A percentile compares a stretch with the other conserved stretches of the same genome.
Evolutionary conservation across 2,329 filamentous ascomycete species (phyloP).

Genomic region (Rugonectria rugulosa): DNA sequence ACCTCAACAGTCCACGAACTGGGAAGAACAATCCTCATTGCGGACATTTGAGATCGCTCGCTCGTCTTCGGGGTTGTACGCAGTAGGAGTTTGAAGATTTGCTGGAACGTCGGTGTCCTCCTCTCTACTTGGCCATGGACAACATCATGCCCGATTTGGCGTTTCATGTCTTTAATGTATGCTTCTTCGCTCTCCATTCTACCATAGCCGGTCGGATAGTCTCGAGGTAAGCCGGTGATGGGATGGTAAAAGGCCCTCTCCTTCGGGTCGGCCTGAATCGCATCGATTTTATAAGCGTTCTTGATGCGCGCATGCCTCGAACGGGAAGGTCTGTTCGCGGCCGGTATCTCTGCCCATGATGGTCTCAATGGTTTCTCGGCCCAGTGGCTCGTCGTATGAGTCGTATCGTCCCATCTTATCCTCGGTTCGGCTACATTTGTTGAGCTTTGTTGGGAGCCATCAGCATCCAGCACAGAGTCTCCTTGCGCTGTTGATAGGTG

Average conservation of each 20-base stretch:
- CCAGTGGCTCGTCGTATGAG: too few relatives aligned
- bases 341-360: too few relatives aligned
- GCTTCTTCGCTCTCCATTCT: slow-evolving; percentile 31
- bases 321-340: slow-evolving; percentile 24
- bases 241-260: slow-evolving; percentile 36
- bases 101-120: slow-evolving; percentile 49
- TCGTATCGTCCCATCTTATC: too few relatives aligned
- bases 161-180: slow-evolving; percentile 38
- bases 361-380: slow-evolving; percentile 1
- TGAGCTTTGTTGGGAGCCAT: not conserved
- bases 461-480: slow-evolving; percentile 6
- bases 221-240: slow-evolving; percentile 37
- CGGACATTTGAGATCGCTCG: slow-evolving; percentile 44
- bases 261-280: slow-evolving; percentile 25
- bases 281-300: slow-evolving; percentile 38
- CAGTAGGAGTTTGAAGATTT: slow-evolving; percentile 49
- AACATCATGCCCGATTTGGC: slow-evolving; percentile 47
- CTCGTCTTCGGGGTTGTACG: slow-evolving; percentile 45
- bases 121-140: slow-evolving; percentile 41
- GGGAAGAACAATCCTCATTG: slow-evolving; percentile 47
- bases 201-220: slow-evolving; percentile 39
- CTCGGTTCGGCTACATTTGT: not conserved
- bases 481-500: slow-evolving; percentile 31
- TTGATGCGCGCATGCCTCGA: slow-evolving; percentile 41
- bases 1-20: slow-evolving; percentile 45